Base-by-base conservation (phyloP, 179 eudicot species). In the Sideroxylon spinosum region DNA sequence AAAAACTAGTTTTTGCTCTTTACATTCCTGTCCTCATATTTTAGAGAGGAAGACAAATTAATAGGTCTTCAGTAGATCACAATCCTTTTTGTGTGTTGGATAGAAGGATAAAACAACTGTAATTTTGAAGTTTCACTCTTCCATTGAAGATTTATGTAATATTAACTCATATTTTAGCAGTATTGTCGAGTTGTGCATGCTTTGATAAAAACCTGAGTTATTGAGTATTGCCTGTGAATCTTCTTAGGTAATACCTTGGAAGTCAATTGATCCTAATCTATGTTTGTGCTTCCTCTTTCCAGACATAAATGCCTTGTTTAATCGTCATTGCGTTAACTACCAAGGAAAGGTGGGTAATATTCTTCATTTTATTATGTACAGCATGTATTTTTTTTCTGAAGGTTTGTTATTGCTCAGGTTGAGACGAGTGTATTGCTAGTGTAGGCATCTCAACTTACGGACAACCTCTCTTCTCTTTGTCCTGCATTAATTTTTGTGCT, bases 261-360 rank as follows among this genome's bases (percentile, higher is more conserved):
- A 67, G 68, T 48, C 59, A 26, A 23, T 22, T 56, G 32, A 78
- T 26, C 44, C 68, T 78, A 73, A 82, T 14, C 44, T 69, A 13
- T 23, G 50, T 20, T 61, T 78, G 9, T 71, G 23, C 78, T 50
- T 75, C 74, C 49, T 81, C 79, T 66, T 81, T 84, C 82, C 97
- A 94, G 97, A 94, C 75, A 87, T 94, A 76, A 91, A 88, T 81
- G 88, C 93, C 11, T 73, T 90, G 77, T 94, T 90, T 84, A 92
- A 91, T 84, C 92, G 81, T 59, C 87, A 89, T 68, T 91, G 98
- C 76, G 80, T 88, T 52, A 96, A 94, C 87, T 91, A 89, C 79
- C 84, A 85, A 80, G 98, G 99, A 73, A 96, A 92, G 98, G 99
- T 96, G 79, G 63, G 89, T 59, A 44, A 64, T 72, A n/a, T 76